Conservation (phyloP, 2,329 filamentous ascomycete genomes). For the Aspergillus sclerotialis region DNA sequence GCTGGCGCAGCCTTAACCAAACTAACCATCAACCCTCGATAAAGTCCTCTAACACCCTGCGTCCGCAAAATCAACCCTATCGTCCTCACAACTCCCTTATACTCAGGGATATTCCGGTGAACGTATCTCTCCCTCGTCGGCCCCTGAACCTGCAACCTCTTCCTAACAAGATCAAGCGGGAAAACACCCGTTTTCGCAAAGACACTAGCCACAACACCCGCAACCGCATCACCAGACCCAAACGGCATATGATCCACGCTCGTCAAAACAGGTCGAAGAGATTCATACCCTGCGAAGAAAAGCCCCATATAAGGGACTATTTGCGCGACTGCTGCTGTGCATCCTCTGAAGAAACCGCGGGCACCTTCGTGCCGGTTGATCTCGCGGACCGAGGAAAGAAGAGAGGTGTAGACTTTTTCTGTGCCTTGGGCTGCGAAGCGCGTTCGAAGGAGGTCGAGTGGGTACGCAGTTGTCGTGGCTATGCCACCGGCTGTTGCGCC, state of each 20-base stretch:
- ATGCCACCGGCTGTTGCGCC: constrained; percentile 76
- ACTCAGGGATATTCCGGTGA: constrained; percentile 81
- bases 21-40: constrained; percentile 81
- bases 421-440: constrained; percentile 92
- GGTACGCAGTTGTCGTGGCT: constrained; percentile 81
- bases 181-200: constrained; percentile 85
- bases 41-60: constrained; percentile 75
- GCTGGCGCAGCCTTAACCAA: constrained; percentile 90
- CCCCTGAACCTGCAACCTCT: constrained; percentile 90
- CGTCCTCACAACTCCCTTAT: constrained; percentile 61
- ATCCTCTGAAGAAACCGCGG: constrained; percentile 78
- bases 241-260: constrained; percentile 49
- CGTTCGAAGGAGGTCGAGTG: constrained; percentile 84
- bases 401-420: constrained; percentile 68
- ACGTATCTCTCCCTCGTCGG: constrained; percentile 74
- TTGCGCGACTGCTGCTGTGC: constrained; percentile 73
- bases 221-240: constrained; percentile 74
- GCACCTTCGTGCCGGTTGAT: constrained; percentile 71
- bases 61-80: constrained; percentile 59
- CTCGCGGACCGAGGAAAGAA: constrained; percentile 61
- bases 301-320: constrained; percentile 96
- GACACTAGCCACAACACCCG: constrained; percentile 72
- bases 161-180: constrained; percentile 84
- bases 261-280: constrained; percentile 54
- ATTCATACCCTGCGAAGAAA: constrained; percentile 88